Evolutionary conservation across 2,329 filamentous ascomycete genomes (phyloP), one percentile per base, ranked within the genome.

Genomic region (Penicillium sp.): DNA sequence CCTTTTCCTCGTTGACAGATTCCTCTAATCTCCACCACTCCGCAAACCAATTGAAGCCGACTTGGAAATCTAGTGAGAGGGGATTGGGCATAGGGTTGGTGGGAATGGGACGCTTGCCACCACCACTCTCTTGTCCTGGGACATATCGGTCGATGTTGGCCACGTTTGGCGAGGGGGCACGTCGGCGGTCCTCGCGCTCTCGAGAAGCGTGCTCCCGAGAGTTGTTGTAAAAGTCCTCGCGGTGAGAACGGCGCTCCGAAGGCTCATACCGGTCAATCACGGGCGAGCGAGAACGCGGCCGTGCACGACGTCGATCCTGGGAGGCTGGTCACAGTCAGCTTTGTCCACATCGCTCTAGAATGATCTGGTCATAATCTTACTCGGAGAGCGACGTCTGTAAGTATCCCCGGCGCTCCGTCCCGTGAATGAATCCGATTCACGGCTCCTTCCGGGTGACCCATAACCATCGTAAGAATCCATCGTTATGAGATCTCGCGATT

Each of bases 11-110:
- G 60, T 85, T 85, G 59, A 87, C 81, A 16, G 78, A 72, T 66
- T 87, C 82, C 62, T 87, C 84, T 2, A 78, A 76, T 34, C 84
- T 78, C 84, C 84, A 87, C 84, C 84, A 87, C 68, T 87, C 84
- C 1, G 84, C 83, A 59, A 85, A 87, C 75, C 79, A 87, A 58
- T 83, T 86, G 72, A 87, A 87, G 3, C 84, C 84, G 35, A 86
- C 84, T 67, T 87, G 84, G 39, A 82, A 86, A 47, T 86, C 84
- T 14, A 87, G 76, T n/a, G 76, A 76, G 65, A 86, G 76, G 2
- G 84, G 84, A 58, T 86, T 84, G 2, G 80, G 79, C 3, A 87
- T 73, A 2, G 82, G 83, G 59, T 87, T 87, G 13, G 72, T 73
- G 7, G 76, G 77, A 50, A 80, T 73, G 13, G 78, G 73, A 7